Evolutionary conservation across 768 basidiomycete species (phyloP).

Genomic region (Pleurotus citrinopileatus): DNA sequence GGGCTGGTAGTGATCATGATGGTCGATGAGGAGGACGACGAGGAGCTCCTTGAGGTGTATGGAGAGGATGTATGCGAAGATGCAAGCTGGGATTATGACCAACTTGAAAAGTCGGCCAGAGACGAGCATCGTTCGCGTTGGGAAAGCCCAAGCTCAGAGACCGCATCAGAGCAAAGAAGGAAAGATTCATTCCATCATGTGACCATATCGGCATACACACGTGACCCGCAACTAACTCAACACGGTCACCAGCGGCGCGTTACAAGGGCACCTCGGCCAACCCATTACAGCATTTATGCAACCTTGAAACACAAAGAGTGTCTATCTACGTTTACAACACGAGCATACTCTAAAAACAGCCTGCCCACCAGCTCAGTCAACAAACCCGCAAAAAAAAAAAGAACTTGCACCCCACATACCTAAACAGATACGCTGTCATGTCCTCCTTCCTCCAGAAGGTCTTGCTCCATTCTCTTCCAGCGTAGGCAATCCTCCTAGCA

Average conservation of each 20-base stretch:
- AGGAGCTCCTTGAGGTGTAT: slow-evolving; percentile 3
- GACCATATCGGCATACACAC: too few relatives aligned
- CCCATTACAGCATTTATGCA: too few relatives aligned
- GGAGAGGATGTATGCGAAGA: slow-evolving; percentile 8
- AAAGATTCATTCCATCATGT: too few relatives aligned
- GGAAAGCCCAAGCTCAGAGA: neutral
- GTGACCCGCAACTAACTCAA: too few relatives aligned
- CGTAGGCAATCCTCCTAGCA: slow-evolving; percentile 51
- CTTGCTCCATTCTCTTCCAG: slow-evolving; percentile 56
- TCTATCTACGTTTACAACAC: slow-evolving; percentile 38
- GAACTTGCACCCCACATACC: slow-evolving; percentile 27
- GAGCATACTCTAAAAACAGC: slow-evolving; percentile 43
- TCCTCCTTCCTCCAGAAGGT: slow-evolving; percentile 61
- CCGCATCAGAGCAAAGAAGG: too few relatives aligned
- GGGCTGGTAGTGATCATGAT: neutral
- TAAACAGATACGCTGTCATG: slow-evolving; percentile 54
- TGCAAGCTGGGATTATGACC: neutral
- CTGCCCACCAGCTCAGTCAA: slow-evolving; percentile 16
- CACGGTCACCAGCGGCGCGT: too few relatives aligned
- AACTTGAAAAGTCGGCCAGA: neutral
- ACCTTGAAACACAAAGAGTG: slow-evolving; percentile 27
- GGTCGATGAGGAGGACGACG: slow-evolving; percentile 1
- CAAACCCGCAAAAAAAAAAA: neutral
- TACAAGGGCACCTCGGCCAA: too few relatives aligned
- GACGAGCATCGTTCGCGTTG: neutral